Evolutionary conservation across 1,284 basidiomycete species (phyloP).

Genomic region (Caloboletus firmus): DNA sequence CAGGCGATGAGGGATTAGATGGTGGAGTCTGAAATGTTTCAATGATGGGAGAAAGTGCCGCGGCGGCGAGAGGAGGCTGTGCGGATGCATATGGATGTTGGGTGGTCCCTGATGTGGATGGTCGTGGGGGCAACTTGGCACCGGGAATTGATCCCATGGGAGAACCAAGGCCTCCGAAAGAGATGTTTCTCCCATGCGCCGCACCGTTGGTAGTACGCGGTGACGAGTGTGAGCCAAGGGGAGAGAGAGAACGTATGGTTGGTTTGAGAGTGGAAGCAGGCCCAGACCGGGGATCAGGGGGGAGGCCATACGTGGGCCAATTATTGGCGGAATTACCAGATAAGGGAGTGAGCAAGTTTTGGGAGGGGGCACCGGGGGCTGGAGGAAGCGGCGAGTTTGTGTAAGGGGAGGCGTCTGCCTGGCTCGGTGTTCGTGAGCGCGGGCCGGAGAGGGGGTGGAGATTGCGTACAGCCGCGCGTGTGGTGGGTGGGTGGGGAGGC

Average conservation of each 20-base stretch:
- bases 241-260: constrained; percentile 55
- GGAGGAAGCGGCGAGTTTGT: constrained; percentile 55
- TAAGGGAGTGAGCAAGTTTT: constrained; percentile 48
- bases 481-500: constrained; percentile 55
- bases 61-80: constrained; percentile 37
- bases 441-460: constrained; percentile 23
- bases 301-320: constrained; percentile 57
- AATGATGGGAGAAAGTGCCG: constrained; percentile 66
- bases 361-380: constrained; percentile 48
- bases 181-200: constrained; percentile 51
- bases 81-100: constrained; percentile 54
- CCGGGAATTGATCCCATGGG: constrained; percentile 32
- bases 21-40: constrained; percentile 53
- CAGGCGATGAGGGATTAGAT: constrained; percentile 47
- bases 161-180: constrained; percentile 42
- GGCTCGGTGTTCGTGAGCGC: constrained; percentile 58
- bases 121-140: constrained; percentile 44
- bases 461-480: constrained; percentile 32
- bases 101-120: constrained; percentile 38
- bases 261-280: constrained; percentile 46
- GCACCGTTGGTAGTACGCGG: constrained; percentile 33
- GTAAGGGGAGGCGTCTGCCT: constrained; percentile 51
- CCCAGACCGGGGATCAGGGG: constrained; percentile 58
- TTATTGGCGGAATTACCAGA: constrained; percentile 37
- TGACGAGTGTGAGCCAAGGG: constrained; percentile 45